Evolutionary conservation across 257 asterid genomes (phyloP).

Genomic region (Mentha longifolia): DNA sequence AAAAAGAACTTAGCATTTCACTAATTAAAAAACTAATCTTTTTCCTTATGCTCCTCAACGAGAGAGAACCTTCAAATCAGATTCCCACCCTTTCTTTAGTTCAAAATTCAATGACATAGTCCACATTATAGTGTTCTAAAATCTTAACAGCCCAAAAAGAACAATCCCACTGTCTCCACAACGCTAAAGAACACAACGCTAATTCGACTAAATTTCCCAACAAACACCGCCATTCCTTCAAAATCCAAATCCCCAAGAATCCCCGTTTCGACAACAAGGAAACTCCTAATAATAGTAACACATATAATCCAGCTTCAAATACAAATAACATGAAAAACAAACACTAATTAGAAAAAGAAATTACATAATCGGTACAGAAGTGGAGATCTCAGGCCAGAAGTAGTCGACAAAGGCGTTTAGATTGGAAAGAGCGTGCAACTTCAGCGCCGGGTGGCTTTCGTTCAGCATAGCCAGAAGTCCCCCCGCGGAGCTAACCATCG

Average conservation of each 20-base stretch:
- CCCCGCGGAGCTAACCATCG: conserved; percentile 91
- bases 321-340: neutral
- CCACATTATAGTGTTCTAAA: conserved; percentile 2
- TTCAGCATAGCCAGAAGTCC: conserved; percentile 91
- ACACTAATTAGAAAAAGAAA: neutral
- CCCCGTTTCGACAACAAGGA: neutral
- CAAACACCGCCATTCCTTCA: neutral
- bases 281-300: neutral
- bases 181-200: conserved; percentile 2
- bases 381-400: conserved; percentile 96
- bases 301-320: conserved; percentile 1
- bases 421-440: conserved; percentile 83
- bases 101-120: neutral
- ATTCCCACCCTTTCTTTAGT: neutral
- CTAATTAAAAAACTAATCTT: conserved; percentile 9
- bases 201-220: neutral
- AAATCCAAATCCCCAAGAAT: conserved; percentile 9
- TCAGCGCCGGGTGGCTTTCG: conserved; percentile 73
- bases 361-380: conserved; percentile 80
- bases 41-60: neutral
- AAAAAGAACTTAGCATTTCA: neutral
- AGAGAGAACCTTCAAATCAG: neutral
- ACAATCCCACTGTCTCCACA: neutral
- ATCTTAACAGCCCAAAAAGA: neutral
- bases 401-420: conserved; percentile 80